phyloP scores from a whole-genome alignment of 1,284 basidiomycete genomes.

The Cryptococcus deneoformans region DNA sequence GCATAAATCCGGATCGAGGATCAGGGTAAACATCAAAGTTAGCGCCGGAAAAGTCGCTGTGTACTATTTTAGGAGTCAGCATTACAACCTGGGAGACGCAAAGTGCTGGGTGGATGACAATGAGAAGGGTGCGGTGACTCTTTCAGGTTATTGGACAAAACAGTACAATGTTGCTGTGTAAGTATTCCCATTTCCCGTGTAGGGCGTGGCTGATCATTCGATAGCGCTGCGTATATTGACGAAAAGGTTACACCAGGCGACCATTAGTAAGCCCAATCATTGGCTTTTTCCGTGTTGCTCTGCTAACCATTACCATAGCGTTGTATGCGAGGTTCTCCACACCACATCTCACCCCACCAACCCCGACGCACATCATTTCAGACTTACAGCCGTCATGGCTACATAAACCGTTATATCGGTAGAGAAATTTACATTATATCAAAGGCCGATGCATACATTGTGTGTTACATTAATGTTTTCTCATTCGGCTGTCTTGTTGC shows the following conservation, averaged over 20 bases:
- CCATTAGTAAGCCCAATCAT: slow-evolving; percentile 34
- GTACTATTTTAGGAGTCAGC: slow-evolving; percentile 48
- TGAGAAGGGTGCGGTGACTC: slow-evolving; percentile 35
- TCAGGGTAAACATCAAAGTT: slow-evolving; percentile 45
- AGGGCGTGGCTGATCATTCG: neutral
- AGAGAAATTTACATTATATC: no score
- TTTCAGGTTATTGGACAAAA: slow-evolving; percentile 46
- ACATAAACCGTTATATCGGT: slow-evolving; percentile 23
- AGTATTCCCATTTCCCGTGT: slow-evolving; percentile 8
- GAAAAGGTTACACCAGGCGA: slow-evolving; percentile 47
- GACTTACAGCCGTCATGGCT: slow-evolving; percentile 50
- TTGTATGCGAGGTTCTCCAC: slow-evolving; percentile 48
- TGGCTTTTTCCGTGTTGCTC: neutral
- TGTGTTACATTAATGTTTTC: no score
- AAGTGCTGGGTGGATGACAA: slow-evolving; percentile 52
- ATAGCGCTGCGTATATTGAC: slow-evolving; percentile 48
- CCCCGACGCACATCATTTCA: slow-evolving; percentile 47
- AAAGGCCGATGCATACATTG: no score
- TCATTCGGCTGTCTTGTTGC: no score
- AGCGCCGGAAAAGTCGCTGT: slow-evolving; percentile 46
- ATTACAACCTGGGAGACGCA: slow-evolving; percentile 48
- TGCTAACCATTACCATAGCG: slow-evolving; percentile 22
- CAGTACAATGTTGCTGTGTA: slow-evolving; percentile 46
- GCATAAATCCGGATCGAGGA: slow-evolving; percentile 38
- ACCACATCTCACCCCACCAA: slow-evolving; percentile 43